A percentile compares a stretch with the other conserved stretches of the same genome.
These are phyloP conservation scores for Wickerhamomyces chaumierensis DNA, from an alignment of 805 yeast genomes.

Conservation along the genomic window DNA sequence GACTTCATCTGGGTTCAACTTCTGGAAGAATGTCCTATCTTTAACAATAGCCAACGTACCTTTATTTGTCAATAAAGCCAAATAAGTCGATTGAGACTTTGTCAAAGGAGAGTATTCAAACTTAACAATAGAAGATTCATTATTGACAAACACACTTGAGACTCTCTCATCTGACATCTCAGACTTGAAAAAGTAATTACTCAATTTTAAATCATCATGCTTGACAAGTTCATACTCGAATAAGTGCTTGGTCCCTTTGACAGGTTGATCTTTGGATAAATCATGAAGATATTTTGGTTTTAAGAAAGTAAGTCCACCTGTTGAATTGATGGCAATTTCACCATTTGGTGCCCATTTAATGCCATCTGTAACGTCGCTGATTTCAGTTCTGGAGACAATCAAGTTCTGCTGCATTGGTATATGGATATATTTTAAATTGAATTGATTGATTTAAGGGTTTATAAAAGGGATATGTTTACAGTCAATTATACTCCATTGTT, in stretches of 20 bases:
- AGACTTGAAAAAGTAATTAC: constrained; percentile 4
- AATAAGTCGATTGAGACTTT: constrained; percentile 4
- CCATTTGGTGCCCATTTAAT: constrained; percentile 17
- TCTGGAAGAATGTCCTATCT: constrained; percentile 8
- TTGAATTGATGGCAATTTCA: constrained; percentile 14
- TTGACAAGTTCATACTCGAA: constrained; percentile 10
- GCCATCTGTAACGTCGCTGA: constrained; percentile 4
- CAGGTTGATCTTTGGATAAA: constrained; percentile 2
- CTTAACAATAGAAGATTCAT: constrained; percentile 6
- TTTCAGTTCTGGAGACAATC: constrained; percentile 7
- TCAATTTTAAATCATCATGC: constrained; percentile 5
- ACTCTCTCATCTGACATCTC: constrained; percentile 11
- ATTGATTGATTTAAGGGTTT: no score
- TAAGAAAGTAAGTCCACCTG: constrained; percentile 11
- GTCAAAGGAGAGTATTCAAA: constrained; percentile 16
- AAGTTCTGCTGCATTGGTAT: neutral
- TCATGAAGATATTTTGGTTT: constrained; percentile 11
- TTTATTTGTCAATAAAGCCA: constrained; percentile 14
- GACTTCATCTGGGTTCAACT: constrained; percentile 4
- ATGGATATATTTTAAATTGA: no score
- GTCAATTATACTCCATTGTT: no score
- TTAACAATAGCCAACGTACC: constrained; percentile 8
- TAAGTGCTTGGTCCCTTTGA: constrained; percentile 7
- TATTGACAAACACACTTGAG: constrained; percentile 8
- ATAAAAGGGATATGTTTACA: no score